Evolutionary conservation across 352 stramenopile genomes (phyloP).

Genomic region (Globisporangium emineosum): DNA sequence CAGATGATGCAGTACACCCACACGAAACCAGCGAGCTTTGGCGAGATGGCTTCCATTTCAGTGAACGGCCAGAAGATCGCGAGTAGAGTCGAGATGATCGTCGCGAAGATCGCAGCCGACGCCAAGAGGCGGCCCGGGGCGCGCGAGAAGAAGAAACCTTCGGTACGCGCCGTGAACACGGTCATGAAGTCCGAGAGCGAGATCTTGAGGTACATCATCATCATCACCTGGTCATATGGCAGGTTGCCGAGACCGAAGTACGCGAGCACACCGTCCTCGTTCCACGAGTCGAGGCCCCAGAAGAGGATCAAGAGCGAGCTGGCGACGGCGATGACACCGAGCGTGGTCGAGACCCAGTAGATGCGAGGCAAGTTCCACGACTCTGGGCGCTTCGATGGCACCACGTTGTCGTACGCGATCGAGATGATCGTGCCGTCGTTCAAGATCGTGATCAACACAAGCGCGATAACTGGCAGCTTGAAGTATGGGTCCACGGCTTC

Average conservation of each 20-base stretch:
- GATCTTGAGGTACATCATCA: slow-evolving; percentile 94
- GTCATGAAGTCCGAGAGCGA: slow-evolving; percentile 93
- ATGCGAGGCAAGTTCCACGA: slow-evolving; percentile 75
- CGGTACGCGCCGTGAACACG: slow-evolving; percentile 87
- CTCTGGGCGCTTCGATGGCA: slow-evolving; percentile 63
- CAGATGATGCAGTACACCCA: slow-evolving; percentile 89
- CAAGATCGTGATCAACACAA: slow-evolving; percentile 94
- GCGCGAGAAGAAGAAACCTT: slow-evolving; percentile 79
- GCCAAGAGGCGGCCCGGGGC: slow-evolving; percentile 69
- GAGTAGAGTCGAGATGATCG: slow-evolving; percentile 76
- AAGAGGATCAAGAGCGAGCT: slow-evolving; percentile 84
- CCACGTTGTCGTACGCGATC: slow-evolving; percentile 87
- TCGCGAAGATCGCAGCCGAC: slow-evolving; percentile 72
- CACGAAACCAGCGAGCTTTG: slow-evolving; percentile 70
- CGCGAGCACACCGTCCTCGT: slow-evolving; percentile 56
- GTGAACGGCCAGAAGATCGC: slow-evolving; percentile 83
- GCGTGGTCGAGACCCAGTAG: slow-evolving; percentile 42
- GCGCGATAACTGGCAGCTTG: slow-evolving; percentile 89
- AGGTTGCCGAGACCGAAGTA: slow-evolving; percentile 63
- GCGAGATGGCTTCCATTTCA: slow-evolving; percentile 73
- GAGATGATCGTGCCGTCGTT: slow-evolving; percentile 95
- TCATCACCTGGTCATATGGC: slow-evolving; percentile 88
- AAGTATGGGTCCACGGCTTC: slow-evolving; percentile 79
- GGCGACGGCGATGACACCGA: slow-evolving; percentile 76
- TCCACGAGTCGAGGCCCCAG: slow-evolving; percentile 84